Base-by-base conservation (phyloP, 441 rosid genomes). In the Biscutella laevigata region DNA sequence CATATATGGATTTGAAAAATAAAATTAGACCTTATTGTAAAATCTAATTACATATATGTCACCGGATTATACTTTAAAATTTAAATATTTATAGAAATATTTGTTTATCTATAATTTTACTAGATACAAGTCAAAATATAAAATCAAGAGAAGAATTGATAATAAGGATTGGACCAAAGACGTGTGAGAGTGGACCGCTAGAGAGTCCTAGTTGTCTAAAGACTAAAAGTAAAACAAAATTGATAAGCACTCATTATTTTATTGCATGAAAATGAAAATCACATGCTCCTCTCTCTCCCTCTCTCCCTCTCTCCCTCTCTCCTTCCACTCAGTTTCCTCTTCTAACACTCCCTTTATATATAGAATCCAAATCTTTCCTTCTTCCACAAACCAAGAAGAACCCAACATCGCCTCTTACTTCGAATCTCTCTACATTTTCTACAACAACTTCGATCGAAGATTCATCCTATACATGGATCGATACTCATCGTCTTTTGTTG, bases 261-360 rank as follows among this genome's bases (percentile, higher is more conserved):
- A 54, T 67, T 67, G 57, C 71, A 61, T 61, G 67, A 41, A 61
- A 48, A 21, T 40, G 29, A 54, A 54, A 61, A 53, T 29, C 62
- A 67, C 67, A 54, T 40, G 67, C 29, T 38, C 44, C 4, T 43
- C 41, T 48, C 22, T 20, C 28, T 41, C 40, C 40, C 16, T 11
- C n/a, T n/a, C n/a, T n/a, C n/a, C n/a, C n/a, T n/a, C n/a, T n/a
- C n/a, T n/a, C n/a, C 32, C 13, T 26, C 7, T 12, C 61, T 46
- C 47, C 60, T 71, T 70, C 84, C 79, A 35, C 70, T 70, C 2
- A 25, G 51, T 59, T 79, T 74, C 85, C 71, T 66, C 26, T 41
- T n/a, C n/a, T 27, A 25, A 45, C 15, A 53, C 43, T 55, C 19
- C 42, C 7, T n/a, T 33, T 58, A 62, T 65, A 71, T 64, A 68